Percentiles rank a stretch among this genome's conserved stretches.
phyloP scores from a whole-genome alignment of 192 early-diverging fungal genomes.

The Backusella tarrabulga region DNA sequence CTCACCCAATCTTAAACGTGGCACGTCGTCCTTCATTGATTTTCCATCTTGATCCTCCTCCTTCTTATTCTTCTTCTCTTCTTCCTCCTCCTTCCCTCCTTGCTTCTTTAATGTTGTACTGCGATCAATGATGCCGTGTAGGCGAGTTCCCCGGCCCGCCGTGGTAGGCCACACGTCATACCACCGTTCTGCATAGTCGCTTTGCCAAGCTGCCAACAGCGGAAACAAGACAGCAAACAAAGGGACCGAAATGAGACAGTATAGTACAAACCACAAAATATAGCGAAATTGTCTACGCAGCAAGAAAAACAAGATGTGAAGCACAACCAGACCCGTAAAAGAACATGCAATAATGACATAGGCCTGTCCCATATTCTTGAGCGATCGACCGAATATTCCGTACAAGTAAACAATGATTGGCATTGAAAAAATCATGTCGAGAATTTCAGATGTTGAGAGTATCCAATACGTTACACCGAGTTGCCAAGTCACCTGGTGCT shows the following conservation, averaged over 20 bases:
- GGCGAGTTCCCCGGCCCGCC: background rate
- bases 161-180: constrained; percentile 31
- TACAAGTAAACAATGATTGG: constrained; percentile 30
- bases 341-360: constrained; percentile 25
- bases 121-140: constrained; percentile 31
- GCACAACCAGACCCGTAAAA: constrained; percentile 18
- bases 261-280: constrained; percentile 31
- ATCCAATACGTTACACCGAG: constrained; percentile 27
- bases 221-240: constrained; percentile 33
- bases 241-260: constrained; percentile 26
- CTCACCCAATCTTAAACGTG: constrained; percentile 20
- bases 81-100: background rate
- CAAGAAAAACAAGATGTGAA: constrained; percentile 35
- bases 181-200: constrained; percentile 26
- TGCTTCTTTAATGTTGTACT: background rate
- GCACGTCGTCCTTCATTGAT: background rate
- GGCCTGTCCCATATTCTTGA: constrained; percentile 3
- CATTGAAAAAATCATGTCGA: constrained; percentile 22
- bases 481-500: constrained; percentile 17
- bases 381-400: constrained; percentile 16
- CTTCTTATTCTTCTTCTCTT: background rate
- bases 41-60: constrained; percentile 1
- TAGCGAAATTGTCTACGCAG: constrained; percentile 26
- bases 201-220: constrained; percentile 19
- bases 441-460: constrained; percentile 19